Evolutionary conservation across 2,329 filamentous ascomycete species (phyloP), one percentile per base, ranked within the genome.

Genomic region (Trichoderma gracile): DNA sequence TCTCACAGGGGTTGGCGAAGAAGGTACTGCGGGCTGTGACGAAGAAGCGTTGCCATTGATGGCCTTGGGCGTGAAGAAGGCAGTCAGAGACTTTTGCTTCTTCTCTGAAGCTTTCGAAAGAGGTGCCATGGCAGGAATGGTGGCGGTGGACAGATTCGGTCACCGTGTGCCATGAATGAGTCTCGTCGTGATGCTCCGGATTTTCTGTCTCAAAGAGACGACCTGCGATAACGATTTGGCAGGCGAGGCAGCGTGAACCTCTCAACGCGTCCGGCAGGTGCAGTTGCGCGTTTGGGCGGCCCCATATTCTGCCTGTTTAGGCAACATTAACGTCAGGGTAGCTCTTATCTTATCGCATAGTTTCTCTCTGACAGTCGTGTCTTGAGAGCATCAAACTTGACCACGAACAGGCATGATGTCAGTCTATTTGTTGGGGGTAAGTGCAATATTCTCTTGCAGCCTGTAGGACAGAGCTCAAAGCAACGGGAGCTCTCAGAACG

Each of bases 1-100:
- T 68, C 71, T 71, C 64, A 67, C 66, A 71, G 71, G 55, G 76
- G 69, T 45, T n/a, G 54, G 59, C 33, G 67, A 67, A 23, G 68
- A 68, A 53, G 68, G 68, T 42, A 69, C 65, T 42, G 71, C 69
- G 67, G 74, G 72, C 63, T 73, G 69, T 63, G 76, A 73, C 52
- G 73, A 71, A 42, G 77, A 72, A n/a, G 75, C 71, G 25, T 79
- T 70, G 64, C 78, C 80, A 74, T 83, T 84, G 72, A 78, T 74
- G 14, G 84, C 78, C 68, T 84, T 88, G 15, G 86, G 86, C 0
- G 87, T 85, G 74, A 96, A 96, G 78, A 96, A 96, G 73, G 88
- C 93, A 3, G 92, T 95, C 67, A 97, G 89, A 0, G 92, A 91
- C 69, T 89, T 85, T 73, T 97, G 92, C 71, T 89, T 91, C 76